A percentile compares a stretch with the other conserved stretches of the same genome.
Conservation (phyloP, 768 basidiomycete species). For the Mycena polygramma region DNA sequence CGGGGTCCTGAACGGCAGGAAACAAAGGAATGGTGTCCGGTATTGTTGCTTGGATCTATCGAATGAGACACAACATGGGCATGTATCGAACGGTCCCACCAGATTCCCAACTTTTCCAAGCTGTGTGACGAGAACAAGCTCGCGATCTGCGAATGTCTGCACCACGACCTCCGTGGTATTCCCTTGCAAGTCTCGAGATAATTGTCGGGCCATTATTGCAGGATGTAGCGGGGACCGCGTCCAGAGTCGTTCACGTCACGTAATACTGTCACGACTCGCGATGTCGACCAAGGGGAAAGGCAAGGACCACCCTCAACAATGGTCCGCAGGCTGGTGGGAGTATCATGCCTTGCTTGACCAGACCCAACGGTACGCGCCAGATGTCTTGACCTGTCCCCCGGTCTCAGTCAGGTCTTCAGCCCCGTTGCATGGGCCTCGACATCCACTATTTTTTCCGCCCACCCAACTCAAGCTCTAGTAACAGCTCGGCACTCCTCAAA, state of each 20-base stretch:
- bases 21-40: conserved; percentile 72
- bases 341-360: conserved; percentile 72
- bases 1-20: conserved; percentile 52
- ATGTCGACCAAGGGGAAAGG: conserved; percentile 66
- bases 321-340: conserved; percentile 84
- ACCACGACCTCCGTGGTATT: conserved; percentile 79
- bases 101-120: conserved; percentile 90
- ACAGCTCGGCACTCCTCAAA: conserved; percentile 75
- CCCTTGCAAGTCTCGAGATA: conserved; percentile 66
- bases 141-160: conserved; percentile 84
- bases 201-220: conserved; percentile 61
- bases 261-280: conserved; percentile 25
- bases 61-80: conserved; percentile 22
- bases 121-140: conserved; percentile 91
- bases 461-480: conserved; percentile 71
- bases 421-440: conserved; percentile 80
- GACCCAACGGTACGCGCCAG: conserved; percentile 60
- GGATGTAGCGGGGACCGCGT: not conserved
- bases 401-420: conserved; percentile 50
- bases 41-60: conserved; percentile 84
- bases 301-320: conserved; percentile 60
- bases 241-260: not conserved
- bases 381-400: conserved; percentile 11
- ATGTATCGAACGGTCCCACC: conserved; percentile 57
- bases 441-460: conserved; percentile 78